These are phyloP conservation scores for Yueomyces sp. DNA, from an alignment of 805 yeast species.

Conservation along the genomic window DNA sequence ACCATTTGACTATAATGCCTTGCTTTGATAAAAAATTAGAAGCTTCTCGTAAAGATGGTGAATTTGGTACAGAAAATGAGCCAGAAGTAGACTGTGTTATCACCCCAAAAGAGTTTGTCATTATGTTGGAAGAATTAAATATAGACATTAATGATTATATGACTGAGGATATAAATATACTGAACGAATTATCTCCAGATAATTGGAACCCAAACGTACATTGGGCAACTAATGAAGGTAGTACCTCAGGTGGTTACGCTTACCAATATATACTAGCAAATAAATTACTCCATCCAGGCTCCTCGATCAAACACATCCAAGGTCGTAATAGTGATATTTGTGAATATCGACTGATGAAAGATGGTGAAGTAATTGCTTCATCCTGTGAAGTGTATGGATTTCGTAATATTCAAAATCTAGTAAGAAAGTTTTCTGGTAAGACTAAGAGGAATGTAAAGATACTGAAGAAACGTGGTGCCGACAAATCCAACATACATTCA, in stretches of 20 bases:
- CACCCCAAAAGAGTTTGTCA: conserved; percentile 78
- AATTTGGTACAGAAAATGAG: conserved; percentile 1
- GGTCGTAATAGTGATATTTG: conserved; percentile 71
- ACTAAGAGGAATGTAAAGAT: conserved; percentile 12
- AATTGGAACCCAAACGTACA: conserved; percentile 31
- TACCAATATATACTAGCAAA: conserved; percentile 43
- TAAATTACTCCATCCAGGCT: conserved; percentile 16
- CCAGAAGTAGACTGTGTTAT: conserved; percentile 87
- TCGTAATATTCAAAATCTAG: conserved; percentile 86
- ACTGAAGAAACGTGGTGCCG: conserved; percentile 19
- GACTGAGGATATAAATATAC: neutral
- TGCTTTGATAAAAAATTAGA: conserved; percentile 95
- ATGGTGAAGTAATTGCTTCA: conserved; percentile 32
- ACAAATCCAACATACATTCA: conserved; percentile 4
- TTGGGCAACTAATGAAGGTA: conserved; percentile 69
- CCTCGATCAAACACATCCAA: conserved; percentile 27
- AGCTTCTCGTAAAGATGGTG: conserved; percentile 71
- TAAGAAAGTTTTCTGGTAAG: conserved; percentile 57
- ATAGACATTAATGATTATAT: conserved; percentile 23
- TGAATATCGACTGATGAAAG: conserved; percentile 43
- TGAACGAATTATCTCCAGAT: neutral
- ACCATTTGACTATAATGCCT: conserved; percentile 87
- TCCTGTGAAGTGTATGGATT: conserved; percentile 78
- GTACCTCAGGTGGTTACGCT: conserved; percentile 85
- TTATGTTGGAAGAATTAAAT: conserved; percentile 46